Evolutionary conservation across 768 basidiomycete species (phyloP).

Genomic region (Agrocybe chaxingu): DNA sequence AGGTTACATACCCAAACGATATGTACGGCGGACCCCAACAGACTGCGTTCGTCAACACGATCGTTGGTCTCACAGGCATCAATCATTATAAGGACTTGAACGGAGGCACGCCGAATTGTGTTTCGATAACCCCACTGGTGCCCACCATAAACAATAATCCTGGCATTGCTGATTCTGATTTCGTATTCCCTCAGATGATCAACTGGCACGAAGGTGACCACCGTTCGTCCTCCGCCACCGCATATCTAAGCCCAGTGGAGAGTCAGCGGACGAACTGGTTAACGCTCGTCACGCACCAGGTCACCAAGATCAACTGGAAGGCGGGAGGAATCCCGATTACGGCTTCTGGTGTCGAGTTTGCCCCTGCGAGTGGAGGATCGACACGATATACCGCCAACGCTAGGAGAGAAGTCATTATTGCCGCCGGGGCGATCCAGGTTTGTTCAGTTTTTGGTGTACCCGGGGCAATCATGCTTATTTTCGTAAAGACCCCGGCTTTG

Average conservation of each 20-base stretch:
- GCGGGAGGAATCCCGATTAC: constrained; percentile 32
- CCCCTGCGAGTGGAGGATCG: constrained; percentile 31
- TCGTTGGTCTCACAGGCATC: constrained; percentile 44
- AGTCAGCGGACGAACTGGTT: constrained; percentile 45
- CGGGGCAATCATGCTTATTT: neutral
- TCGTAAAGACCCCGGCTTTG: constrained; percentile 39
- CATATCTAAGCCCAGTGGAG: constrained; percentile 53
- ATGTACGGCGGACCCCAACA: constrained; percentile 62
- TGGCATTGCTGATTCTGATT: neutral
- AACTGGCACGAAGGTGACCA: constrained; percentile 46
- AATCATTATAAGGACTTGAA: constrained; percentile 47
- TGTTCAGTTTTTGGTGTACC: neutral
- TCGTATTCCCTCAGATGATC: constrained; percentile 28
- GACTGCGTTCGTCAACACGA: constrained; percentile 42
- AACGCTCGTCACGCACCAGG: constrained; percentile 40
- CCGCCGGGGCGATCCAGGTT: constrained; percentile 49
- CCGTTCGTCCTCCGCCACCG: constrained; percentile 49
- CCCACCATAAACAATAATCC: constrained; percentile 9
- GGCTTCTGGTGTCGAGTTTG: constrained; percentile 47
- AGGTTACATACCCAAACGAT: constrained; percentile 46
- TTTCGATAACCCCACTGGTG: constrained; percentile 49
- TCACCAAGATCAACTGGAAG: constrained; percentile 41
- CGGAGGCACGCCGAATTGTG: constrained; percentile 53
- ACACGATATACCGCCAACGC: constrained; percentile 40
- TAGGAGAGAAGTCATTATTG: constrained; percentile 48